phyloP scores from a whole-genome alignment of 768 basidiomycete species.

The Russula sp. region DNA sequence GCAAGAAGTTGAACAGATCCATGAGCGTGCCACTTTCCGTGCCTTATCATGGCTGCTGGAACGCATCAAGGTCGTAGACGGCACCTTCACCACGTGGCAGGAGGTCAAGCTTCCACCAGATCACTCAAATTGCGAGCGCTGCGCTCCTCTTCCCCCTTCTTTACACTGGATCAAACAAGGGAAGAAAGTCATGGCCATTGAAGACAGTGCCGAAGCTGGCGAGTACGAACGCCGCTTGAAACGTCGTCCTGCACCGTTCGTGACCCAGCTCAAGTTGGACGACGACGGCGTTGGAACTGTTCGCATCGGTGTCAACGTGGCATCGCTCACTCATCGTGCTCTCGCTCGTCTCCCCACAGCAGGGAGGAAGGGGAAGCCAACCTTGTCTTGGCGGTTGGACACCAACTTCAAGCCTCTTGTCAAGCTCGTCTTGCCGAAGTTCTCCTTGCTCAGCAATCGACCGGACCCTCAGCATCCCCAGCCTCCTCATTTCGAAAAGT shows the following conservation, averaged over 20 bases:
- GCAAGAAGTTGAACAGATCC: constrained; percentile 79
- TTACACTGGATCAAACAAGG: constrained; percentile 65
- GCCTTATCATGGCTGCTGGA: constrained; percentile 84
- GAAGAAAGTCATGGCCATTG: constrained; percentile 59
- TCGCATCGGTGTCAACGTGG: constrained; percentile 82
- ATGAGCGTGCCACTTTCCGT: constrained; percentile 78
- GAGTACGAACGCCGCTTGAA: constrained; percentile 87
- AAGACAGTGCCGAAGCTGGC: constrained; percentile 83
- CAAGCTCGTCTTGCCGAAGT: constrained; percentile 53
- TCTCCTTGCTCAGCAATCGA: constrained; percentile 71
- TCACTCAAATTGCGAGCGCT: constrained; percentile 61
- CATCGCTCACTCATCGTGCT: constrained; percentile 84
- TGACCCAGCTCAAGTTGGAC: constrained; percentile 72
- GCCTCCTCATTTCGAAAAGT: constrained; percentile 67
- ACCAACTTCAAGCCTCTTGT: constrained; percentile 69
- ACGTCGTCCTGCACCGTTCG: constrained; percentile 76
- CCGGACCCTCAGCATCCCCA: constrained; percentile 63
- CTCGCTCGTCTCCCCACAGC: constrained; percentile 64
- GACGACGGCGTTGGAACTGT: constrained; percentile 61
- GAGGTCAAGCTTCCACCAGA: constrained; percentile 39
- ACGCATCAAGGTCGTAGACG: constrained; percentile 69
- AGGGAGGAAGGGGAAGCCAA: constrained; percentile 39
- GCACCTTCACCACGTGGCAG: constrained; percentile 65
- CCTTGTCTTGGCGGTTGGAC: constrained; percentile 74
- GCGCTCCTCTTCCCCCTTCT: constrained; percentile 74